Evolutionary conservation across 2,329 filamentous ascomycete species (phyloP).

Genomic region (Fusarium avenaceum): DNA sequence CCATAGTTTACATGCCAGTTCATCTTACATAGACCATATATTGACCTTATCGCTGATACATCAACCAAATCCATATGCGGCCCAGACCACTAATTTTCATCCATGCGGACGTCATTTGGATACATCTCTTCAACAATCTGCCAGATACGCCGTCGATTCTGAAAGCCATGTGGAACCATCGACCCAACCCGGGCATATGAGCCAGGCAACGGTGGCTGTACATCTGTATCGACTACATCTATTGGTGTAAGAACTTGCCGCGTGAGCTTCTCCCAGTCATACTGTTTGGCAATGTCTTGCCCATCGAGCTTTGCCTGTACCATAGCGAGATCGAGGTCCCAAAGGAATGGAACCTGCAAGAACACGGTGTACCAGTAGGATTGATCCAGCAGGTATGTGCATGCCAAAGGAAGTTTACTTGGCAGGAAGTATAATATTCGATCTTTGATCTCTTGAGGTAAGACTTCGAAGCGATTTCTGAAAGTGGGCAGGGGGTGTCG

Average conservation of each 20-base stretch:
- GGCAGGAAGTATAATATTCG: not conserved
- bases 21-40: too few relatives aligned
- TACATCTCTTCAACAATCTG: constrained; percentile 1
- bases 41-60: too few relatives aligned
- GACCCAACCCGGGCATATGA: not conserved
- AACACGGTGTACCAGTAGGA: not conserved
- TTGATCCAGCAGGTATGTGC: not conserved
- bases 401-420: not conserved
- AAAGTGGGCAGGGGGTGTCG: not conserved
- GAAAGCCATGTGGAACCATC: not conserved
- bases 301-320: not conserved
- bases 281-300: not conserved
- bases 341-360: not conserved
- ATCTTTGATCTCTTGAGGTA: not conserved
- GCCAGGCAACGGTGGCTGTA: not conserved
- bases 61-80: too few relatives aligned
- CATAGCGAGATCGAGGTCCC: not conserved
- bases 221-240: not conserved
- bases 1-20: too few relatives aligned
- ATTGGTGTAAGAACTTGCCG: not conserved
- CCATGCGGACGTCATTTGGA: not conserved
- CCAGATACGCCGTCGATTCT: constrained; percentile 1
- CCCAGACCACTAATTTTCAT: not conserved
- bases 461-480: not conserved
- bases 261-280: not conserved